Evolutionary conservation across 257 asterid genomes (phyloP).

Genomic region (Mitragyna speciosa): DNA sequence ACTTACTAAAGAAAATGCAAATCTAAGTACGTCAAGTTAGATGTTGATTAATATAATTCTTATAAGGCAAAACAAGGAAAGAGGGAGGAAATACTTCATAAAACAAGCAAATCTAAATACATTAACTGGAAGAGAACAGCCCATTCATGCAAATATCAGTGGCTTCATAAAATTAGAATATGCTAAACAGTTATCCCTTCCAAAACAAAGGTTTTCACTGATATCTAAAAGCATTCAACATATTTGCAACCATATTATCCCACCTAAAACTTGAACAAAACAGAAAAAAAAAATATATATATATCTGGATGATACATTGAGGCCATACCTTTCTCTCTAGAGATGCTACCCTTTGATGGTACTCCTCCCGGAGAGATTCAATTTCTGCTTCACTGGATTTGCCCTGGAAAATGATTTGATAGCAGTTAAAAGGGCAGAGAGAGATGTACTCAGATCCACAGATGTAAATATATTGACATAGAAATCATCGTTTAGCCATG

Average conservation of each 20-base stretch:
- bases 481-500: background rate
- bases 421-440: slow-evolving; percentile 1
- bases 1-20: background rate
- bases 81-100: background rate
- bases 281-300: too few species aligned
- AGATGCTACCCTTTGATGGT: slow-evolving; percentile 81
- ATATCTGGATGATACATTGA: background rate
- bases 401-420: slow-evolving; percentile 46
- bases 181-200: background rate
- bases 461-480: background rate
- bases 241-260: background rate
- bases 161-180: background rate
- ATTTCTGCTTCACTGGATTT: slow-evolving; percentile 81
- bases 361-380: slow-evolving; percentile 94
- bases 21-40: too few species aligned
- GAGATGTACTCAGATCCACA: background rate
- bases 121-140: too few species aligned
- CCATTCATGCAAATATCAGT: too few species aligned
- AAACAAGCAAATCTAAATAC: background rate
- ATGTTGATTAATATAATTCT: too few species aligned
- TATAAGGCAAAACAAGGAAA: too few species aligned
- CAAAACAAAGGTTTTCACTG: background rate
- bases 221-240: background rate
- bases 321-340: slow-evolving; percentile 89
- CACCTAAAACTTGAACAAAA: background rate